Evolutionary conservation across 805 yeast species (phyloP).

Genomic region (Ogataea nitratoaversa): DNA sequence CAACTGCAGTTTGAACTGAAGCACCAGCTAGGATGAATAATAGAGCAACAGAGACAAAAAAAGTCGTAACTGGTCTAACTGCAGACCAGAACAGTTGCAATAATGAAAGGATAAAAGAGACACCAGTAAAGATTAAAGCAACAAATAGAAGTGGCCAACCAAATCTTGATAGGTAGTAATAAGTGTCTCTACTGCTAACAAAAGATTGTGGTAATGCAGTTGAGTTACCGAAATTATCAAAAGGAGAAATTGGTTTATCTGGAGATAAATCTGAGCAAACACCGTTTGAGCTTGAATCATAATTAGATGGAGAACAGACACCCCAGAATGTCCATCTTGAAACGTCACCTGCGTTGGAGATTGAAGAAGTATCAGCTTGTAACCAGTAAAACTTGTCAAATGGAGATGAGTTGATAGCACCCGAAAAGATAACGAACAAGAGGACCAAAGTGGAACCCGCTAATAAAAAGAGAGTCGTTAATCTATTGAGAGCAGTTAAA

Average conservation of each 20-base stretch:
- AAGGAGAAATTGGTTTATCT: conserved; percentile 71
- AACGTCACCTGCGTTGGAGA: conserved; percentile 38
- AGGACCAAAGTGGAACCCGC: conserved; percentile 48
- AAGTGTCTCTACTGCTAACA: conserved; percentile 48
- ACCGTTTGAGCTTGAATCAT: conserved; percentile 25
- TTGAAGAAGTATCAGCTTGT: conserved; percentile 58
- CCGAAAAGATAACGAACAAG: conserved; percentile 60
- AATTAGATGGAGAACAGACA: conserved; percentile 43
- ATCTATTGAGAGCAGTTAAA: conserved; percentile 21
- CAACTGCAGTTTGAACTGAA: conserved; percentile 68
- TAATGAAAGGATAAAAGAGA: conserved; percentile 52
- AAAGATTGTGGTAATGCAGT: conserved; percentile 51
- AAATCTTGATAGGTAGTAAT: conserved; percentile 62
- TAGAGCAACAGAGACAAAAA: conserved; percentile 48
- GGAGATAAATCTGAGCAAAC: conserved; percentile 46
- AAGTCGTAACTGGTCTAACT: conserved; percentile 50
- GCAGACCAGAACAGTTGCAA: conserved; percentile 53
- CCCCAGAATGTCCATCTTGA: conserved; percentile 90
- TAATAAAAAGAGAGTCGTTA: conserved; percentile 32
- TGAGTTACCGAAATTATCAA: conserved; percentile 61
- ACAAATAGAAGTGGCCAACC: conserved; percentile 59
- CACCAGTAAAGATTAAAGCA: conserved; percentile 58
- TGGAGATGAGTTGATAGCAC: conserved; percentile 55
- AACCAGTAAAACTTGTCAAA: conserved; percentile 67
- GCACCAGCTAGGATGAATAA: conserved; percentile 60